A percentile compares a stretch with the other conserved stretches of the same genome.
phyloP scores from a whole-genome alignment of 768 basidiomycete genomes.

The Mycena polygramma region DNA sequence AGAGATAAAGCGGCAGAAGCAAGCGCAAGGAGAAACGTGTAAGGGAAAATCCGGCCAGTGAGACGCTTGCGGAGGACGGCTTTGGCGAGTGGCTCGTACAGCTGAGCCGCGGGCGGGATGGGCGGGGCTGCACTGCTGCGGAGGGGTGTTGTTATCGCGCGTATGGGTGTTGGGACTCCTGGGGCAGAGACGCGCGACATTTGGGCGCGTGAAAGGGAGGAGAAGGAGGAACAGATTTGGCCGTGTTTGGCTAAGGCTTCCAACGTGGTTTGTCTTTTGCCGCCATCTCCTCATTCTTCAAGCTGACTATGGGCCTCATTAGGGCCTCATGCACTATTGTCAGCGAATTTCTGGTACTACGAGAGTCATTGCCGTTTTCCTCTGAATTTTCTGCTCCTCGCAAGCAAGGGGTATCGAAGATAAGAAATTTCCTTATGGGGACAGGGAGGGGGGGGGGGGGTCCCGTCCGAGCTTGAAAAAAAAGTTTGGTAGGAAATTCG shows the following conservation, averaged over 20 bases:
- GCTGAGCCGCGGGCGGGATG: constrained; percentile 68
- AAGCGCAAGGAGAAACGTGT: constrained; percentile 64
- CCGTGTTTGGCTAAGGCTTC: neutral
- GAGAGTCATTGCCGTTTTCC: too few species aligned
- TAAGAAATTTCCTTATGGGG: too few species aligned
- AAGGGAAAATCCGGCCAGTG: constrained; percentile 64
- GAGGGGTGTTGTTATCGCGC: constrained; percentile 63
- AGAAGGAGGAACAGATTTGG: neutral
- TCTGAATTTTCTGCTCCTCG: too few species aligned
- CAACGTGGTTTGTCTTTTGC: too few species aligned
- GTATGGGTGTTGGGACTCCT: constrained; percentile 51
- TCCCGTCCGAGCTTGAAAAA: too few species aligned
- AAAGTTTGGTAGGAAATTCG: too few species aligned
- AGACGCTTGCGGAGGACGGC: constrained; percentile 73
- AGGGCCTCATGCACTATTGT: too few species aligned
- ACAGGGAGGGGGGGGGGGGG: too few species aligned
- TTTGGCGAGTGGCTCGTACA: constrained; percentile 77
- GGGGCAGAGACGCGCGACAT: neutral
- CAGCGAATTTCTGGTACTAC: too few species aligned
- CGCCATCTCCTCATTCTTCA: too few species aligned
- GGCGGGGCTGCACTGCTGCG: constrained; percentile 64
- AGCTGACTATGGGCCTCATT: too few species aligned
- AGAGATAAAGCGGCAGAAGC: constrained; percentile 50
- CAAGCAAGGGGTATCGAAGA: too few species aligned
- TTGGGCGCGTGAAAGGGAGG: neutral